Base-by-base conservation (phyloP, 306 rosid genomes). In the Casuarina glauca region DNA sequence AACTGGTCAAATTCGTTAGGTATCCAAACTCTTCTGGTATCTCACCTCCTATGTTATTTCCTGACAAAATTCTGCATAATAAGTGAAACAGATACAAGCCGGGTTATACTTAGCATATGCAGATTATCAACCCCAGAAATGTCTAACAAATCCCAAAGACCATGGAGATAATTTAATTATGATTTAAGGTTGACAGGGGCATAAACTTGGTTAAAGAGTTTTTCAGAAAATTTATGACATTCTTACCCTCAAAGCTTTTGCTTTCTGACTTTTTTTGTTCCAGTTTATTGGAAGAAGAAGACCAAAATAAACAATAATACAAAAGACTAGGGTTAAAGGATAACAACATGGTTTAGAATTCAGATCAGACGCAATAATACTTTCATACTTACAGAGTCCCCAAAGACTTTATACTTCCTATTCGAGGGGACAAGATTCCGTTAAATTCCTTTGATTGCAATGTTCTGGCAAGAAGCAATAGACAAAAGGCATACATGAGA, bases 391-490 rank as follows among this genome's bases (percentile, higher is more conserved):
- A 95, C 99, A 95, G 96, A 53, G 86, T 76, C 76, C 73, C 8
- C 71, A 93, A 92, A 78, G 81, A 70, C 83, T 82, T 87, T 38
- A 96, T 79, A 78, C 26, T 83, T 81, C 94, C 98, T 73, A 96
- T 76, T 90, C 85, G 83, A 1, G 98, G 93, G 57, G 91, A 89
- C 89, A 96, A 82, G 72, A 64, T 55, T 81, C 99, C 99, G 41
- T 90, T 78, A 82, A 96, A 86, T 66, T 97, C 97, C 93, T 93
- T 89, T 41, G 84, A 54, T n/a, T 94, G 85, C 82, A 96, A 82
- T 76, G 96, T 88, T 82, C 99, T 96, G 96, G 79, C 85, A 79
- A 68, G 39, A 80, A 67, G 70, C 62, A 77, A 82, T 46, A 77
- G 53, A 73, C 35, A 53, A 52, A 81, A 87, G 32, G 83, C 48